A percentile compares a stretch with the other conserved stretches of the same genome.
phyloP scores from a whole-genome alignment of 2,329 filamentous ascomycete genomes.

The Paraphaeosphaeria sporulosa region DNA sequence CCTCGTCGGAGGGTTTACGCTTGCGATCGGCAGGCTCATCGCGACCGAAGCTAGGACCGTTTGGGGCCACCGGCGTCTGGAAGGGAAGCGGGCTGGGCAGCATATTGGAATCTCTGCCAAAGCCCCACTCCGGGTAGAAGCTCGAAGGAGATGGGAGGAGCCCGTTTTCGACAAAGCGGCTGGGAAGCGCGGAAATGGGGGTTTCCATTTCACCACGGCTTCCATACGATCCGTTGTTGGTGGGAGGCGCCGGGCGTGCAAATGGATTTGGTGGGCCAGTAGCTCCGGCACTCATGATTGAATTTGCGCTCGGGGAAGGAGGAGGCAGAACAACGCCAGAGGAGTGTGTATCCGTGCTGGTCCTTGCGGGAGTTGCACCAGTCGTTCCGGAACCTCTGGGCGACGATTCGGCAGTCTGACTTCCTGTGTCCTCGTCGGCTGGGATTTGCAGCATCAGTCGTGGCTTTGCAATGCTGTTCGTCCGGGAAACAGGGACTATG shows the following conservation, averaged over 20 bases:
- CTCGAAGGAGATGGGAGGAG: conserved; percentile 89
- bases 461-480: conserved; percentile 75
- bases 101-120: conserved; percentile 80
- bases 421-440: conserved; percentile 84
- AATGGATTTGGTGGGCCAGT: conserved; percentile 95
- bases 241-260: conserved; percentile 81
- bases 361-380: conserved; percentile 64
- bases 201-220: conserved; percentile 66
- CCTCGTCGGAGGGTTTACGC: conserved; percentile 51
- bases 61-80: conserved; percentile 73
- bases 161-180: conserved; percentile 86
- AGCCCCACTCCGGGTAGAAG: conserved; percentile 93
- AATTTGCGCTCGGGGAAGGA: conserved; percentile 86
- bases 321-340: conserved; percentile 84
- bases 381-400: conserved; percentile 68
- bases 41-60: conserved; percentile 54
- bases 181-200: conserved; percentile 92
- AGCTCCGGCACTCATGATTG: conserved; percentile 87
- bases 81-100: conserved; percentile 93
- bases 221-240: conserved; percentile 57
- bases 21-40: conserved; percentile 51
- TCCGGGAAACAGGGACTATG: conserved; percentile 70
- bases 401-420: conserved; percentile 74
- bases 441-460: conserved; percentile 94
- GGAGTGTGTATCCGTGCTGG: conserved; percentile 62